phyloP scores from a whole-genome alignment of 371 early-diverging fungal species.

The Mortierella sp. region DNA sequence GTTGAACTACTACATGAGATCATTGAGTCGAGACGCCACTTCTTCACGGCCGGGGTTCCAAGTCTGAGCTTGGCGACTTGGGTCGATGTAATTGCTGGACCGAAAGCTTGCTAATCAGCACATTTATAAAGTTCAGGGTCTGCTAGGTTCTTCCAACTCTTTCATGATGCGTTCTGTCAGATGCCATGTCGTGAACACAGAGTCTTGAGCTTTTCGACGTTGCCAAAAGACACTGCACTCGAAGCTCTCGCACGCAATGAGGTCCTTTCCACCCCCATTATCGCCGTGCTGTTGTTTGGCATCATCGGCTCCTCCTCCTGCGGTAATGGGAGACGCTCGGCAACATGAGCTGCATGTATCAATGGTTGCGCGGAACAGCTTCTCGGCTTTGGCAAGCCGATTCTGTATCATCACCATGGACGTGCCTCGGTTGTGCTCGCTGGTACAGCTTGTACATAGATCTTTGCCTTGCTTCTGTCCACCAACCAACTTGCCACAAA shows the following conservation, averaged over 20 bases:
- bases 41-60: no score
- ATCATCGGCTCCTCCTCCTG: not conserved
- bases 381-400: slow-evolving; percentile 33
- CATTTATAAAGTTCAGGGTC: no score
- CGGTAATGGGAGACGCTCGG: slow-evolving; percentile 18
- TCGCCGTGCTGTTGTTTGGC: not conserved
- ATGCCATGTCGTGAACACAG: slow-evolving; percentile 1
- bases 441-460: slow-evolving; percentile 28
- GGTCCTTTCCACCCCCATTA: slow-evolving; percentile 20
- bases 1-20: no score
- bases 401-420: slow-evolving; percentile 30
- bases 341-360: slow-evolving; percentile 50
- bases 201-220: slow-evolving; percentile 35
- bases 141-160: slow-evolving; percentile 25
- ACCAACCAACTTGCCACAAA: slow-evolving; percentile 28
- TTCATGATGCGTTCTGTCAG: slow-evolving; percentile 16
- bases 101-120: no score
- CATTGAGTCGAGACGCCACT: no score
- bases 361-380: slow-evolving; percentile 23
- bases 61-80: no score
- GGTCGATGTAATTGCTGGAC: no score
- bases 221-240: slow-evolving; percentile 52
- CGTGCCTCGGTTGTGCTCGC: slow-evolving; percentile 16
- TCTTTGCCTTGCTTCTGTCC: slow-evolving; percentile 25
- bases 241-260: slow-evolving; percentile 45